Evolutionary conservation across 768 basidiomycete species (phyloP).

Genomic region (Amylocystis lapponica): DNA sequence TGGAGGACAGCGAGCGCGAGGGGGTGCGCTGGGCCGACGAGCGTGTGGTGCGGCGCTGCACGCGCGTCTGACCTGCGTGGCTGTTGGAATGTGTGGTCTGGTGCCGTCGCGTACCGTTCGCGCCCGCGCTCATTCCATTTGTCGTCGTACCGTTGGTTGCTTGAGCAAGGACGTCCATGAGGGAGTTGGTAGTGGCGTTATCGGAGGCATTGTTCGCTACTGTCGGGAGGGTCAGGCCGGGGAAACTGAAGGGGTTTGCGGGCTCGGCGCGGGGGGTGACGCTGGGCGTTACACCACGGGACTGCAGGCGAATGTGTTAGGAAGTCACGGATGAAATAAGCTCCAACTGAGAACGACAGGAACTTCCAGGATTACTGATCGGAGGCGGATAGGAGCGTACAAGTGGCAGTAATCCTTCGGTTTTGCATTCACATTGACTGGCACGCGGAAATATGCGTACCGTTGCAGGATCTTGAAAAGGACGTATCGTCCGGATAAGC

Average conservation of each 20-base stretch:
- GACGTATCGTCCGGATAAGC: no score
- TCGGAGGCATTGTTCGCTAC: constrained; percentile 3
- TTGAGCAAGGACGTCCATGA: constrained; percentile 16
- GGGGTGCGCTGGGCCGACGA: constrained; percentile 9
- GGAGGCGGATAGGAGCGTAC: no score
- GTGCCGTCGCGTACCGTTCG: constrained; percentile 27
- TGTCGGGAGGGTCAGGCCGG: constrained; percentile 14
- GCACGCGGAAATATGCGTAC: no score
- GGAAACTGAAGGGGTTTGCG: constrained; percentile 50
- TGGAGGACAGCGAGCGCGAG: constrained; percentile 17
- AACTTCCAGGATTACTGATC: no score
- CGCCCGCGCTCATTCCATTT: no score
- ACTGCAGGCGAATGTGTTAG: constrained; percentile 9
- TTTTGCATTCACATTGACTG: no score
- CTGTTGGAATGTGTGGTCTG: constrained; percentile 41
- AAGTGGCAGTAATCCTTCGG: no score
- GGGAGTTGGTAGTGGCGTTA: constrained; percentile 13
- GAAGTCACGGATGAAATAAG: neutral
- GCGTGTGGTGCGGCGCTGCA: constrained; percentile 19
- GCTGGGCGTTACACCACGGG: constrained; percentile 37
- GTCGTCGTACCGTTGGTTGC: neutral
- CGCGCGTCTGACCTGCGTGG: constrained; percentile 17
- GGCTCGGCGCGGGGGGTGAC: constrained; percentile 37
- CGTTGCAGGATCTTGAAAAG: no score
- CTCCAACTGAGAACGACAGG: no score